Evolutionary conservation across 2,329 filamentous ascomycete species (phyloP).

Genomic region (Tolypocladium tundrense): DNA sequence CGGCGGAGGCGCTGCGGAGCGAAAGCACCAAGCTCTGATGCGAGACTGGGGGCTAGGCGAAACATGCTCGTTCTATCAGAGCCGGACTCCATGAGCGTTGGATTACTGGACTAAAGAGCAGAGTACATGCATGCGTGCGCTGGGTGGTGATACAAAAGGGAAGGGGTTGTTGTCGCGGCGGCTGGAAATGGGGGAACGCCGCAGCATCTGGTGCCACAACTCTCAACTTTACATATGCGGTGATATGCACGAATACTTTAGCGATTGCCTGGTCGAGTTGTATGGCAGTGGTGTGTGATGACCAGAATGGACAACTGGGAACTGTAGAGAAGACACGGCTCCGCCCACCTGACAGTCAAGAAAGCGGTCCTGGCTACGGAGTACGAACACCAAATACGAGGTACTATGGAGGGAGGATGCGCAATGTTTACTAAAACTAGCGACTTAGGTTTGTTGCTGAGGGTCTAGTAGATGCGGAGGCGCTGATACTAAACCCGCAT

Average conservation of each 20-base stretch:
- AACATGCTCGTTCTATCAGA: conserved; percentile 50
- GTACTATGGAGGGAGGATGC: not conserved
- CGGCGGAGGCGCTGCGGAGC: conserved; percentile 14
- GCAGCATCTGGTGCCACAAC: not conserved
- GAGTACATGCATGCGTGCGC: conserved; percentile 39
- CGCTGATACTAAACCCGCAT: not conserved
- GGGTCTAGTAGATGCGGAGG: not conserved
- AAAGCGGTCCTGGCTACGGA: not conserved
- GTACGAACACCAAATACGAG: too few relatives aligned
- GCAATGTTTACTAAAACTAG: not conserved
- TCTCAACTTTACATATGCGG: not conserved
- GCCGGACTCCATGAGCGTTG: conserved; percentile 46
- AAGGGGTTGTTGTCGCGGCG: not conserved
- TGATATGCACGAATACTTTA: not conserved
- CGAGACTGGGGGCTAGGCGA: conserved; percentile 1
- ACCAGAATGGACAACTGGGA: not conserved
- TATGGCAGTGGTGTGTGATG: not conserved
- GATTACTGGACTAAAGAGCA: conserved; percentile 52
- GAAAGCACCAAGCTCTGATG: conserved; percentile 18
- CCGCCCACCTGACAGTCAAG: not conserved
- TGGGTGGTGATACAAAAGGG: too few relatives aligned
- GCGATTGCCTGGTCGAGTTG: not conserved
- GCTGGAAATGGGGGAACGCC: not conserved
- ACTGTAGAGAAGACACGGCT: not conserved
- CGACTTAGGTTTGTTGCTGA: not conserved